Base-by-base conservation (phyloP, 352 stramenopile species). In the Globisporangium abappressorium region DNA sequence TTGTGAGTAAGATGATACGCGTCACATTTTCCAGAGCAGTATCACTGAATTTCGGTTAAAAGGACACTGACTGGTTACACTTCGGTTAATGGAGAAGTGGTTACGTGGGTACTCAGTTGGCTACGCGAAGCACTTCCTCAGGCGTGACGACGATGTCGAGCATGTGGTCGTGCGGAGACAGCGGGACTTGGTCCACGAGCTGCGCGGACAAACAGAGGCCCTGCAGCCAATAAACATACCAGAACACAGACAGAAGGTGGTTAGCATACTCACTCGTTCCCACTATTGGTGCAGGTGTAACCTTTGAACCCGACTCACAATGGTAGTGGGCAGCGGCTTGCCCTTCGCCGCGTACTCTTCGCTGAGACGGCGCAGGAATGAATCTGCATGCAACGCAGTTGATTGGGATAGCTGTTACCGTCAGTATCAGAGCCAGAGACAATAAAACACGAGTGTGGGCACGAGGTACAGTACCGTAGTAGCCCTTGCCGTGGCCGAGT, bases 401-500 rank as follows among this genome's bases (percentile, higher is more conserved):
- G 49, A 5, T 15, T 15, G 9, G 15, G 15, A n/a, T 26, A 26
- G 24, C 1, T 26, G 24, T 26, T 26, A 26, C 24, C 1, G 24
- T 26, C 1, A 26, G 24, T 26, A 26, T 26, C 24, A 26, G 24
- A 26, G 24, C 24, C 24, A 26, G 24, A 26, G 24, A 26, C 24
- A 1, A 26, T 26, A 26, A 26, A 26, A 26, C 1, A 26, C 24
- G 24, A 26, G 24, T 26, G 24, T 26, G 24, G 24, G 24, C 24
- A 26, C 24, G 24, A 26, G 24, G 24, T 1, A 26, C 24, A 26
- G 24, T 57, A 96, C 90, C 88, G 59, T 97, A 97, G 68, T 96
- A 94, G 26, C 89, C 89, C 68, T 95, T 95, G 49, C 90, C 90
- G 65, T 97, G 90, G 14, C 90, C 90, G 3, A 97, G 70, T 0